Base-by-base conservation (phyloP, 2,329 filamentous ascomycete species). In the Macrophomina tecta region DNA sequence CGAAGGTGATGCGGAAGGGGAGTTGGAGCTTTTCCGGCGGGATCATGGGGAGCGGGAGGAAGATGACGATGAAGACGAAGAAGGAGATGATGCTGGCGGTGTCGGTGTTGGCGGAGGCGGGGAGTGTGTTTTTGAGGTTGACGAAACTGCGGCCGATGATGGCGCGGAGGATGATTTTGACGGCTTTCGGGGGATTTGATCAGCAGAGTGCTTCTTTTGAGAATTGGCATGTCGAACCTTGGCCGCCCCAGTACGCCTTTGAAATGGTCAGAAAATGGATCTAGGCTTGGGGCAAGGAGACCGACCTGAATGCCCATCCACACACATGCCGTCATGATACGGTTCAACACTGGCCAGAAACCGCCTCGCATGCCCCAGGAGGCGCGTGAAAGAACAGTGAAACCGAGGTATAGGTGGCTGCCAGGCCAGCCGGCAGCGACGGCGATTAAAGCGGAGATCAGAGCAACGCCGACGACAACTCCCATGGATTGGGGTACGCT, bases 21-120 rank as follows among this genome's bases (percentile, higher is more conserved):
- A 81, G 79, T n/a, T 82, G 69, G 46, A 81, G 74, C 68, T 85
- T 84, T 0, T 82, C 82, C 4, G 83, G 82, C 0, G 78, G 78
- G 18, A 85, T 79, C 73, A 80, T 81, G 3, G 85, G 72, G 66
- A 85, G 83, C 0, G 83, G 83, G 0, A 74, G 75, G 9, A 74
- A 77, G 0, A 78, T 67, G 38, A 77, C 72, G 73, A 74, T 76
- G 62, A 77, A 78, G 0, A 77, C 67, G 0, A 77, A 72, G 55
- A 77, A 78, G 8, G 74, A 74, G 14, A 78, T 71, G 14, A 77
- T 75, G 45, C 77, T 72, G 49, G 76, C 73, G 2, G 76, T 78
- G 18, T 75, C 77, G 2, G 74, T 73, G 6, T 75, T 74, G 70
- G 77, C 76, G 34, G 70, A 69, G 2, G 75, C 64, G 1, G 75